phyloP scores from a whole-genome alignment of 2,329 filamentous ascomycete species.

The Amesomyces nigricolor region DNA sequence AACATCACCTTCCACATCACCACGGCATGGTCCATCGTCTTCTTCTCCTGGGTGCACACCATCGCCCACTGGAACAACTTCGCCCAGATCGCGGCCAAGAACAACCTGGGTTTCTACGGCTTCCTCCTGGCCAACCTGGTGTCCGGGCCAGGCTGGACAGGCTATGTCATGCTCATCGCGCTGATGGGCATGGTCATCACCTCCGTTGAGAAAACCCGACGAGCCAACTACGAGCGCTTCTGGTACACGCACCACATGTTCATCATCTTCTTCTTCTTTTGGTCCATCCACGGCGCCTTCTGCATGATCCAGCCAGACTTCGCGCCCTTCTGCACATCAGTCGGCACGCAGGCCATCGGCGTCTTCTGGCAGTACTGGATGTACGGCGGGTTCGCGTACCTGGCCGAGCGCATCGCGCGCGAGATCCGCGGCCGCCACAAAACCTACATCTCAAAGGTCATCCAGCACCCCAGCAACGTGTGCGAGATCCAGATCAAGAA shows the following conservation, averaged over 20 bases:
- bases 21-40: slow-evolving; percentile 81
- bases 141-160: slow-evolving; percentile 78
- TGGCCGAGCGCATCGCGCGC: slow-evolving; percentile 71
- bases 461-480: slow-evolving; percentile 83
- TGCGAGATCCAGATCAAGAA: slow-evolving; percentile 92
- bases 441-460: slow-evolving; percentile 82
- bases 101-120: slow-evolving; percentile 71
- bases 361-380: slow-evolving; percentile 89
- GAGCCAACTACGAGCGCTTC: slow-evolving; percentile 82
- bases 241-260: slow-evolving; percentile 90
- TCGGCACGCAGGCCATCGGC: slow-evolving; percentile 60
- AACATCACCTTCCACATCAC: slow-evolving; percentile 85
- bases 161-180: slow-evolving; percentile 75
- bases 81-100: slow-evolving; percentile 66
- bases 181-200: slow-evolving; percentile 75
- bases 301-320: slow-evolving; percentile 87
- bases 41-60: slow-evolving; percentile 82
- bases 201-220: slow-evolving; percentile 69
- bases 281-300: slow-evolving; percentile 83
- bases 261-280: slow-evolving; percentile 83
- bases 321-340: slow-evolving; percentile 68
- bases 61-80: slow-evolving; percentile 86
- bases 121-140: slow-evolving; percentile 72
- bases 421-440: slow-evolving; percentile 76
- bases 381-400: slow-evolving; percentile 74